A percentile compares a stretch with the other conserved stretches of the same genome.
phyloP scores from a whole-genome alignment of 352 stramenopile genomes.

The Globisporangium perplexum region DNA sequence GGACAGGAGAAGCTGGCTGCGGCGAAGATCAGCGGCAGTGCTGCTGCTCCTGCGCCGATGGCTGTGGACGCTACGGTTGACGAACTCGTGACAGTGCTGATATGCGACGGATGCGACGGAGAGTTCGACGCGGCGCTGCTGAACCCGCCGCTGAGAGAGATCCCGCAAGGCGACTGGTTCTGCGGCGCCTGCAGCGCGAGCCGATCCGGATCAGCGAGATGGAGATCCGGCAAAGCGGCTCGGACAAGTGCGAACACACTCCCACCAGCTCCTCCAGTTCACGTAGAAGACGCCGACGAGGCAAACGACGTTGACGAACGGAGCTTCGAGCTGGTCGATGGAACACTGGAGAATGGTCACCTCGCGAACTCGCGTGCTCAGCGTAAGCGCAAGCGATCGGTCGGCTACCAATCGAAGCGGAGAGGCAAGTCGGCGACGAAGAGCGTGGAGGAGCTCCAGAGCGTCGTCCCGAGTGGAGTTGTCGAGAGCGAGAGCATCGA shows the following conservation, averaged over 20 bases:
- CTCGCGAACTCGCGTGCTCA: not conserved
- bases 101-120: conserved; percentile 67
- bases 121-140: conserved; percentile 51
- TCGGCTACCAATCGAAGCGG: conserved; percentile 12
- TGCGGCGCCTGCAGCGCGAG: conserved; percentile 13
- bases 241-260: not conserved
- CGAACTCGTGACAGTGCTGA: conserved; percentile 32
- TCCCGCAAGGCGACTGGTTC: conserved; percentile 51
- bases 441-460: not conserved
- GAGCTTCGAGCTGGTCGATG: not conserved
- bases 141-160: conserved; percentile 26
- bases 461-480: not conserved
- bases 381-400: conserved; percentile 27
- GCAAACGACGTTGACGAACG: not conserved
- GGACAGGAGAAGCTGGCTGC: not conserved
- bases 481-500: conserved; percentile 1
- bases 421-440: conserved; percentile 4
- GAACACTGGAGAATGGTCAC: not conserved
- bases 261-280: not conserved
- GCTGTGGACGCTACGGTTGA: not conserved
- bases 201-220: not conserved
- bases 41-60: not conserved
- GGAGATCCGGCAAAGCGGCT: not conserved
- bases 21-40: not conserved
- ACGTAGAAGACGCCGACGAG: not conserved